Conservation (phyloP, 2,329 filamentous ascomycete species). For the Cercospora zeae-maydis region DNA sequence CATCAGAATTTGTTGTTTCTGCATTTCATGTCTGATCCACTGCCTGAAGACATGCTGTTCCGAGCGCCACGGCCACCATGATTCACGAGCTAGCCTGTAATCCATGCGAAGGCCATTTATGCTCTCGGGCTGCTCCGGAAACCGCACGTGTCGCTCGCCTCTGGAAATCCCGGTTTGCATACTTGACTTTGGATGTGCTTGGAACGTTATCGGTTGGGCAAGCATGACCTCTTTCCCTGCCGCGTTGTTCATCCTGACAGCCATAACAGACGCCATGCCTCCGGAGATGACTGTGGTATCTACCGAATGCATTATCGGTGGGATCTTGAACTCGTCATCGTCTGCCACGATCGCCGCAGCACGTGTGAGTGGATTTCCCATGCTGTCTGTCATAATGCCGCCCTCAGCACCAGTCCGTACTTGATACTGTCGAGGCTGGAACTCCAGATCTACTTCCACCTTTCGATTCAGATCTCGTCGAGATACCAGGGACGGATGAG, state of each 20-base stretch:
- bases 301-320: neutral
- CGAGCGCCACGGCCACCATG: neutral
- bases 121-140: neutral
- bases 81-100: neutral
- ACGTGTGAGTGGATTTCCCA: neutral
- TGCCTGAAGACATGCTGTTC: neutral
- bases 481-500: neutral
- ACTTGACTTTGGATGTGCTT: neutral
- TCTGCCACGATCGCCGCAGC: neutral
- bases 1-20: neutral
- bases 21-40: neutral
- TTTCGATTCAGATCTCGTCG: neutral
- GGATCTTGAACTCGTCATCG: neutral
- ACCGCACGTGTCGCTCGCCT: neutral
- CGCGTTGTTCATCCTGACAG: neutral
- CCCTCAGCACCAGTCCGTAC: neutral
- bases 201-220: neutral
- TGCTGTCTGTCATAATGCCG: neutral
- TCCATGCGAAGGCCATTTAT: neutral
- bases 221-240: neutral
- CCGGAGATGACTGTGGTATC: neutral
- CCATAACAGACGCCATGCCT: neutral
- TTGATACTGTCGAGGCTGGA: neutral
- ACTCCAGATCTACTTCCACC: neutral
- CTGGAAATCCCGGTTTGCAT: neutral